Evolutionary conservation across 2,329 filamentous ascomycete species (phyloP), one percentile per base, ranked within the genome.

Genomic region (Dothidotthia symphoricarpi): DNA sequence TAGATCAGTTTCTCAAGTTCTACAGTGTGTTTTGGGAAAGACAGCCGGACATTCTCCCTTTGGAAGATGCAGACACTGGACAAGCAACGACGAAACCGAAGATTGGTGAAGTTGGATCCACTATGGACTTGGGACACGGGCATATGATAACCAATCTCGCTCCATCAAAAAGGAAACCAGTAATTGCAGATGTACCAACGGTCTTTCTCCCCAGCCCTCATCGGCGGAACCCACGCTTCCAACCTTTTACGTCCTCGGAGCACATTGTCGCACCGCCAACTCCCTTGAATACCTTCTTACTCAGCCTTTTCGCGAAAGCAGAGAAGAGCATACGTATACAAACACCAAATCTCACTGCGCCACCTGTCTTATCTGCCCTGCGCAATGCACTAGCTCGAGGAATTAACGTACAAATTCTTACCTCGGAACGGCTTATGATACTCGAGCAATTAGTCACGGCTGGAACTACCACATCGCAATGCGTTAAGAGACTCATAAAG

Each of bases 361-460:
- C 73, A 31, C 75, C 83, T 0, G 80, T 87, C 0, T 67, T 89
- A 0, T 66, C 75, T 0, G 80, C 77, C 0, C 61, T 94, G 0
- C 51, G 85, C 1, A 68, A 68, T 1, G 83, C 85, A 0, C 67
- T 91, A 0, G 51, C 67, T 3, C 75, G 85, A 1, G 85, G 86
- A 1, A 77, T 93, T 9, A 66, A 84, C 36, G 79, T 94, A 1
- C 72, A 72, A 6, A 75, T 90, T 28, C 71, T 85, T 6, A 88
- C 85, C 0, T 83, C 81, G 48, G 75, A 75, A 41, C 71, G 72
- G 11, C 81, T 90, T 73, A 90, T 89, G 86, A 59, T 86, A 12
- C 67, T 87, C 19, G 88, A 94, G 67, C 88, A 94, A 61, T 70
- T 93, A n/a, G 71, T 88, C 16, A 93, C 87, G 0, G 82, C 86